A percentile compares a stretch with the other conserved stretches of the same genome.
phyloP scores from a whole-genome alignment of 78 protist genomes.

The Dictyostelium purpureum region DNA sequence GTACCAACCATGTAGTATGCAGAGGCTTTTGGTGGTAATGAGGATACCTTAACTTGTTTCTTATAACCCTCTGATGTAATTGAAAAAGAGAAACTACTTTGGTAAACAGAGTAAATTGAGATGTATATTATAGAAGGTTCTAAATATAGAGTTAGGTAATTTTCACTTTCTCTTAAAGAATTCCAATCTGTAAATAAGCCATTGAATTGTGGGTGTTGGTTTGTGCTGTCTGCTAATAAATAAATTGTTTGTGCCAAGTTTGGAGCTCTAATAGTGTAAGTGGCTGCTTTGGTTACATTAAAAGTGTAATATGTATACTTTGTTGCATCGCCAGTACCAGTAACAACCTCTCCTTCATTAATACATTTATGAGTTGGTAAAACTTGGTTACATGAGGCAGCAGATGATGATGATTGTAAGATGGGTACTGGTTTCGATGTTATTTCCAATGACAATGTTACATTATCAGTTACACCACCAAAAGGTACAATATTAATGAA shows the following conservation, averaged over 20 bases:
- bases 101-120: neutral
- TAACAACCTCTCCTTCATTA: constrained; percentile 24
- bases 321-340: neutral
- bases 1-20: neutral
- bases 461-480: neutral
- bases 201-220: neutral
- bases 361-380: constrained; percentile 15
- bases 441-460: neutral
- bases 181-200: neutral
- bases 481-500: neutral
- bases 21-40: neutral
- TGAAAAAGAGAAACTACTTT: neutral
- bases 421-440: neutral
- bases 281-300: neutral
- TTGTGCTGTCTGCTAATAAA: neutral
- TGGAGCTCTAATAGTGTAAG: constrained; percentile 16
- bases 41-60: neutral
- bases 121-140: constrained; percentile 19
- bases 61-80: constrained; percentile 1
- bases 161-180: neutral
- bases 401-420: neutral
- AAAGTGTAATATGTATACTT: neutral
- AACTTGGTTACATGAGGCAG: neutral
- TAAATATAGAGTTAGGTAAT: neutral
- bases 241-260: neutral